phyloP scores from a whole-genome alignment of 148 eudicot genomes.

The Camellia sinensis region DNA sequence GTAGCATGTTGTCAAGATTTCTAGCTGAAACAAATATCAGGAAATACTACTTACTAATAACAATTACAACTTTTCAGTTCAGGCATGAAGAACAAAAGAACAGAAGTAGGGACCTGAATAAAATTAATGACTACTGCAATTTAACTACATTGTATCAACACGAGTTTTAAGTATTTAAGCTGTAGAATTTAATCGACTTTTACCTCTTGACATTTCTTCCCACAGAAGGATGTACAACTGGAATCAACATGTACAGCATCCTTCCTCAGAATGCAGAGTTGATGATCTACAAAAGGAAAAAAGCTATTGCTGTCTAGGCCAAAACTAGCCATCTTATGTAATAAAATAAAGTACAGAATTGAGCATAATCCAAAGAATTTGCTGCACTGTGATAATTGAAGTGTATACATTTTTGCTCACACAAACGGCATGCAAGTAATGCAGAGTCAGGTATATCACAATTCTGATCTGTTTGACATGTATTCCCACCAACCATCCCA shows the following conservation, averaged over 20 bases:
- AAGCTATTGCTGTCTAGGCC: conserved; percentile 10
- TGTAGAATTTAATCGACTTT: not conserved
- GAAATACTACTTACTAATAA: not conserved
- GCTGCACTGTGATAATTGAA: not conserved
- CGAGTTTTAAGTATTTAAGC: not conserved
- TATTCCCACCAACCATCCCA: conserved; percentile 38
- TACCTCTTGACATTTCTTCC: conserved; percentile 76
- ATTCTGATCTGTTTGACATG: conserved; percentile 30
- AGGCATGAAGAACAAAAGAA: not conserved
- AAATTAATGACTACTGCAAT: conserved; percentile 3
- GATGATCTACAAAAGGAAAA: conserved; percentile 53
- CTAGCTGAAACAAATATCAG: not conserved
- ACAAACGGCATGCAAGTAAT: conserved; percentile 58
- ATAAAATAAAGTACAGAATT: conserved; percentile 2
- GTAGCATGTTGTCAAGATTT: conserved; percentile 9
- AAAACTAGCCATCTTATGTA: conserved; percentile 11
- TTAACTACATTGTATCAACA: not conserved
- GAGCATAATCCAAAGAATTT: not conserved
- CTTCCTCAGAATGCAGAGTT: conserved; percentile 37
- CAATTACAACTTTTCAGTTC: not conserved
- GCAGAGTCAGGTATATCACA: conserved; percentile 24
- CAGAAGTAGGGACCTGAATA: not conserved
- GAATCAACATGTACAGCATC: conserved; percentile 28
- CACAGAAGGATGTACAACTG: conserved; percentile 49
- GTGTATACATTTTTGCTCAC: conserved; percentile 75